phyloP scores from a whole-genome alignment of 441 rosid genomes.

The Geranium incanum region DNA sequence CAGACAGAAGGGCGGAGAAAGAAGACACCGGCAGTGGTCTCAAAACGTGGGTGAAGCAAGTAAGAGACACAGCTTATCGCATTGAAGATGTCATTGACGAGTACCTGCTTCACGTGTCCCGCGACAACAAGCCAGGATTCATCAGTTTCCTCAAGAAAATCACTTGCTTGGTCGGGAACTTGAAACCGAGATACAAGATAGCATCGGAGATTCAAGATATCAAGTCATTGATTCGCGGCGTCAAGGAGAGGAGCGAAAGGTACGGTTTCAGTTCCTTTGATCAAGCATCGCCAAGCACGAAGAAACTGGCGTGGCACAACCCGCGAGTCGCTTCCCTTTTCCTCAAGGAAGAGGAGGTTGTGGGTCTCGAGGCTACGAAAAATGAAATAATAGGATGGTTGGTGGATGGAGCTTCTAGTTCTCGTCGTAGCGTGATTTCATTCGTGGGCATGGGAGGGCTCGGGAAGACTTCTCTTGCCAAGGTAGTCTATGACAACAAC shows the following conservation, averaged over 20 bases:
- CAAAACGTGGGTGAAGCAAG: slow-evolving; percentile 6
- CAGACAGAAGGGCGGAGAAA: slow-evolving; percentile 10
- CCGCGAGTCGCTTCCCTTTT: slow-evolving; percentile 17
- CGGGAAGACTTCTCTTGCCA: slow-evolving; percentile 20
- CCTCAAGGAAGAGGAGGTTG: slow-evolving; percentile 21
- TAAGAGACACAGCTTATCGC: slow-evolving; percentile 12
- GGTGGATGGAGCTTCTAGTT: slow-evolving; percentile 9
- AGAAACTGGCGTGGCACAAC: slow-evolving; percentile 7
- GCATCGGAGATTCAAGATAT: slow-evolving; percentile 1
- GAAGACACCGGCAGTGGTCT: background rate
- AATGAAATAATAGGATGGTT: slow-evolving; percentile 15
- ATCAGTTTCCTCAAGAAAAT: background rate
- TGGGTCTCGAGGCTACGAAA: slow-evolving; percentile 25
- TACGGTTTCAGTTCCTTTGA: background rate
- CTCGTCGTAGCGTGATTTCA: slow-evolving; percentile 15
- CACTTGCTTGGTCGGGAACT: background rate
- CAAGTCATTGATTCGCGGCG: background rate
- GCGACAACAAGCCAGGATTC: background rate
- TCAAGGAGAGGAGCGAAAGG: background rate
- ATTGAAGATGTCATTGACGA: background rate
- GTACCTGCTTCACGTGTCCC: background rate
- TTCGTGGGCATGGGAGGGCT: slow-evolving; percentile 18
- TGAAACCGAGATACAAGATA: background rate
- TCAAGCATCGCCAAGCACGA: background rate
- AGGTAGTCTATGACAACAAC: slow-evolving; percentile 1